These are phyloP conservation scores for Geotrichum candidum DNA, from an alignment of 1,139 yeast species.

Conservation along the genomic window DNA sequence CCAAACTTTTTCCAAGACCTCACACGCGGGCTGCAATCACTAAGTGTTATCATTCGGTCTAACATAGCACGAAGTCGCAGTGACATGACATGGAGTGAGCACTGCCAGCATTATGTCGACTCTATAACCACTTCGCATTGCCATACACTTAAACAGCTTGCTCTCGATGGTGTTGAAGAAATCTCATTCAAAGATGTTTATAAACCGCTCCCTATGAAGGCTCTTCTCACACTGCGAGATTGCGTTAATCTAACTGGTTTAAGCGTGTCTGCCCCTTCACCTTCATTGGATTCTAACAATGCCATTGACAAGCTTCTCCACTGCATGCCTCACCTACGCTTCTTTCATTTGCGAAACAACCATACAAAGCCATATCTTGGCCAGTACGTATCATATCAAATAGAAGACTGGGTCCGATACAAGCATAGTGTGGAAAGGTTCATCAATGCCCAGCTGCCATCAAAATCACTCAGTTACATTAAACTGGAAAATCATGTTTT, in stretches of 20 bases:
- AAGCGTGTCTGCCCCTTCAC: conserved; percentile 17
- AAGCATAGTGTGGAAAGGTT: conserved; percentile 18
- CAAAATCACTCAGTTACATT: conserved; percentile 19
- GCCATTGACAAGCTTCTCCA: conserved; percentile 13
- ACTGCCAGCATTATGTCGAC: conserved; percentile 12
- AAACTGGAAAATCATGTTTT: conserved; percentile 23
- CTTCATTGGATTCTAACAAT: neutral
- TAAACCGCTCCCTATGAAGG: conserved; percentile 10
- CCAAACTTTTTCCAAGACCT: conserved; percentile 15
- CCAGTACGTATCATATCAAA: conserved; percentile 21
- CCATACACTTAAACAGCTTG: conserved; percentile 15
- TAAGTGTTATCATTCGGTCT: conserved; percentile 18
- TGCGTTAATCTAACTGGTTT: conserved; percentile 18
- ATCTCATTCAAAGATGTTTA: conserved; percentile 10
- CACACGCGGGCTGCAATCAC: conserved; percentile 10
- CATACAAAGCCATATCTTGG: conserved; percentile 21
- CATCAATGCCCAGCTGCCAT: conserved; percentile 17
- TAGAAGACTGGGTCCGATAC: conserved; percentile 22
- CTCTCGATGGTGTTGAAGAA: conserved; percentile 18
- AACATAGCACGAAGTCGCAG: neutral
- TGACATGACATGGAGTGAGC: conserved; percentile 9
- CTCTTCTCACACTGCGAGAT: neutral
- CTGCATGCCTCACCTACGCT: conserved; percentile 17
- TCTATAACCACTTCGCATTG: conserved; percentile 16
- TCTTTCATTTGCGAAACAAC: conserved; percentile 19